A percentile compares a stretch with the other conserved stretches of the same genome.
Conservation (phyloP, 2,329 filamentous ascomycete species). For the Triangularia verruculosa region DNA sequence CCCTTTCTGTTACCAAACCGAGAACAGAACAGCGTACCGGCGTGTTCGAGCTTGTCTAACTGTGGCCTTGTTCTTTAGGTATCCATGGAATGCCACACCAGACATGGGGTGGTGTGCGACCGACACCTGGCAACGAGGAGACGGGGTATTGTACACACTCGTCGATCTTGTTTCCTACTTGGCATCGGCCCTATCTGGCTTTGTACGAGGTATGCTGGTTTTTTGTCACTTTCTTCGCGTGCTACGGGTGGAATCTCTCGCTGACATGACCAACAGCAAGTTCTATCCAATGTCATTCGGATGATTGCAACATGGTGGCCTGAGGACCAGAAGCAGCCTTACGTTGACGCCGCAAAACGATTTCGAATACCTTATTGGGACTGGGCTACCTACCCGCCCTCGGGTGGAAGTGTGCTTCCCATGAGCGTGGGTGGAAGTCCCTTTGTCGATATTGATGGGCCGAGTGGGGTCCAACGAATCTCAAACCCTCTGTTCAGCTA, state of each 20-base stretch:
- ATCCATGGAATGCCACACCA: constrained; percentile 74
- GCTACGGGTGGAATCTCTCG: neutral
- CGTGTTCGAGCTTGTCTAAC: neutral
- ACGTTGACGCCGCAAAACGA: constrained; percentile 47
- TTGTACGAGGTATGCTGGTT: constrained; percentile 51
- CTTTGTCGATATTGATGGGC: constrained; percentile 50
- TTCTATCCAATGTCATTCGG: constrained; percentile 35
- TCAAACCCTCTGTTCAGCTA: constrained; percentile 62
- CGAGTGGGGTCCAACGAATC: constrained; percentile 54
- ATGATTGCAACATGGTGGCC: constrained; percentile 49
- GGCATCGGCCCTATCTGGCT: constrained; percentile 79
- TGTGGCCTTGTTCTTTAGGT: constrained; percentile 43
- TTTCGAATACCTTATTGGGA: constrained; percentile 61
- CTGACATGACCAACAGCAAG: constrained; percentile 35
- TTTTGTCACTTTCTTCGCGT: constrained; percentile 5
- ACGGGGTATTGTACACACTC: constrained; percentile 76
- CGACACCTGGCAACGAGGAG: constrained; percentile 49
- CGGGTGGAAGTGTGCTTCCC: constrained; percentile 48
- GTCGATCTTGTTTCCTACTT: constrained; percentile 72
- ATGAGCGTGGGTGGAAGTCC: constrained; percentile 45
- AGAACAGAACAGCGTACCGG: no score
- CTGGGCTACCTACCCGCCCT: constrained; percentile 50
- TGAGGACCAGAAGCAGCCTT: constrained; percentile 44
- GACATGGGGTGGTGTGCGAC: constrained; percentile 51
- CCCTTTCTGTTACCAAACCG: neutral